These are phyloP conservation scores for Melastoma malabathricum DNA, from an alignment of 345 rosid species.

Conservation along the genomic window DNA sequence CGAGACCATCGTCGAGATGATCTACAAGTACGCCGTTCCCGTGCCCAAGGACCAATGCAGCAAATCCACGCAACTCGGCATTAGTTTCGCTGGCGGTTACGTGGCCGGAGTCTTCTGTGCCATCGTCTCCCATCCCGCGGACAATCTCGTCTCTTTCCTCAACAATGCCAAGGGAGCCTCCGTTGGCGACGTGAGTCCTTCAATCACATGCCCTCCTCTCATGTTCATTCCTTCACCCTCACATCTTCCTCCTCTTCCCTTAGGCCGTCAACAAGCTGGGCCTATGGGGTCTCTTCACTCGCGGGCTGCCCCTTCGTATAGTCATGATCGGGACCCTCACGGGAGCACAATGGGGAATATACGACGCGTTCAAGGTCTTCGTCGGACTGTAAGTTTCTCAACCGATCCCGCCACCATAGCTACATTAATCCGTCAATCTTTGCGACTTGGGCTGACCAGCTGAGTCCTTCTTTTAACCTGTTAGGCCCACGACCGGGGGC, in stretches of 20 bases:
- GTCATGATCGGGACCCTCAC: slow-evolving; percentile 99
- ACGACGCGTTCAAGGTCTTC: slow-evolving; percentile 93
- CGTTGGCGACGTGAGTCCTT: slow-evolving; percentile 70
- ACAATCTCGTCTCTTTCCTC: slow-evolving; percentile 91
- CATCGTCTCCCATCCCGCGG: slow-evolving; percentile 87
- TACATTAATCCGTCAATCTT: too few relatives aligned
- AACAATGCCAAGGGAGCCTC: slow-evolving; percentile 98
- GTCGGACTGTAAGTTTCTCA: slow-evolving; percentile 80
- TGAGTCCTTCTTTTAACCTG: slow-evolving; percentile 6
- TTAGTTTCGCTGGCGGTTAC: slow-evolving; percentile 94
- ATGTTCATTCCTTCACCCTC: not conserved
- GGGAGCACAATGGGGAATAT: slow-evolving; percentile 94
- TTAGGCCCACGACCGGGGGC: slow-evolving; percentile 97
- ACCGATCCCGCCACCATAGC: not conserved
- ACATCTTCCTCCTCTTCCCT: not conserved
- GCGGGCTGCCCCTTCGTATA: slow-evolving; percentile 93
- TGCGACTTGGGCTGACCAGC: not conserved
- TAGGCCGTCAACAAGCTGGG: slow-evolving; percentile 96
- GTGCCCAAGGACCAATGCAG: slow-evolving; percentile 78
- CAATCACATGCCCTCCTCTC: not conserved
- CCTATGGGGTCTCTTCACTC: slow-evolving; percentile 78
- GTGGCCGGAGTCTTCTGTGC: slow-evolving; percentile 90
- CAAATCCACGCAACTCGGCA: slow-evolving; percentile 70
- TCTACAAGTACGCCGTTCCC: slow-evolving; percentile 81
- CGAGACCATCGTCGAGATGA: slow-evolving; percentile 78